Evolutionary conservation across 1,139 yeast genomes (phyloP), one percentile per base, ranked within the genome.

Genomic region (Pichia sp.): DNA sequence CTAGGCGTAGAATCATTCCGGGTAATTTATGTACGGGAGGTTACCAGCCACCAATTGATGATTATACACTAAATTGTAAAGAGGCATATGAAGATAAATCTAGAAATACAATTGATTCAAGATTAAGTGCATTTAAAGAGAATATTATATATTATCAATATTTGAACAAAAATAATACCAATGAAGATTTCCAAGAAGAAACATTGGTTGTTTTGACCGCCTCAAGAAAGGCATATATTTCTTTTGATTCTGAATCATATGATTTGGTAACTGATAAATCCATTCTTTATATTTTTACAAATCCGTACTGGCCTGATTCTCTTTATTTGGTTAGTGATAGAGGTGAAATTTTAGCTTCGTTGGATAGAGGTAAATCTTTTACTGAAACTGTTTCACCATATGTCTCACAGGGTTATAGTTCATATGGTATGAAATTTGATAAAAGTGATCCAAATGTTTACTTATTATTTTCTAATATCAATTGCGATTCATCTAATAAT

Each of bases 341-440:
- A 6, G 70, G 73, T 5, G 65, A 64, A 16, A 65, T 89, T 9
- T 80, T 73, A 54, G 61, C 71, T 22, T 83, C 96, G 0, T 56
- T 60, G 8, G 84, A 90, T 61, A 81, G 95, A 29, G 97, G 87
- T 5, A 69, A 67, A 44, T 60, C 72, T 0, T 87, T 85, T 57
- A 51, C 54, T 2, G 59, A 62, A 29, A 56, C 69, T 31, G 52
- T 64, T 9, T 67, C 79, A 0, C 96, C 97, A 3, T 39, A 41
- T 41, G 30, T 30, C 4, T 47, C 46, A 5, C 20, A 22, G 10
- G 48, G 48, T 4, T 45, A 45, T 22, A 43, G 48, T 26, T 37
- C 54, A 11, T 42, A 43, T 25, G 40, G 40, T 16, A 42, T 81
- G 50, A 67, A 75, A 16, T 90, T 82, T 71, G 82, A 80, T 60